Base-by-base conservation (phyloP, 2,329 filamentous ascomycete genomes). In the Trichoderma endophyticum region DNA sequence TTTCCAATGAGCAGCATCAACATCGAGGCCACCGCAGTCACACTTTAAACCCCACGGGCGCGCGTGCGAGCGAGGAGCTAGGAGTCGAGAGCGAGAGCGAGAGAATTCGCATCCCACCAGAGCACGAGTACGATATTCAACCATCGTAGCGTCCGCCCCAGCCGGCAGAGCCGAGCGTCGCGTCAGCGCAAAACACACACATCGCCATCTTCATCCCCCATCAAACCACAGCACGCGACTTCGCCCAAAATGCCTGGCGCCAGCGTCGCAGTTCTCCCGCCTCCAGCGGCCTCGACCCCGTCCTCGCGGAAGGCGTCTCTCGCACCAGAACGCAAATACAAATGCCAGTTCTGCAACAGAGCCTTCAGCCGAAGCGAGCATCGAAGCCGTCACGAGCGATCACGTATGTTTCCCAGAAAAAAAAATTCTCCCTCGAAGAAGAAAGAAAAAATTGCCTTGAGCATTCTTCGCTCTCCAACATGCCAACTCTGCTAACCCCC, bases 291-390 rank as follows among this genome's bases (percentile, higher is more conserved):
- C 80, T 89, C 93, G 80, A 89, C 91, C 80, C 88, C 92, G 81
- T 88, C 89, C 78, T 88, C 91, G 79, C 90, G 93, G 83, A 97
- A 97, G 84, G 84, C 91, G 76, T 87, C 92, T 74, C 85, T 91
- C 77, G 91, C 90, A 77, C 94, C 95, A 71, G 96, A 98, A 86
- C 95, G 97, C 87, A 97, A 98, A 85, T 99, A 99, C 90, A 98
- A 98, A 83, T 99, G 96, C 86, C 94, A 97, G 87, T 98, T 97
- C 84, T 98, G 96, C 86, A 95, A 95, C 84, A 90, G 96, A 83
- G 96, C 96, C 75, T 99, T 99, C 83, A 98, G 95, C 85, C 89
- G 96, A 82, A 97, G 94, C 83, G 96, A 99, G 84, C 96, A 99
- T 83, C 90, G 96, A 78, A 98, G 94, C 84, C 89, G 96, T 83